phyloP scores from a whole-genome alignment of 2,329 filamentous ascomycete genomes.

The Neurospora sp. region DNA sequence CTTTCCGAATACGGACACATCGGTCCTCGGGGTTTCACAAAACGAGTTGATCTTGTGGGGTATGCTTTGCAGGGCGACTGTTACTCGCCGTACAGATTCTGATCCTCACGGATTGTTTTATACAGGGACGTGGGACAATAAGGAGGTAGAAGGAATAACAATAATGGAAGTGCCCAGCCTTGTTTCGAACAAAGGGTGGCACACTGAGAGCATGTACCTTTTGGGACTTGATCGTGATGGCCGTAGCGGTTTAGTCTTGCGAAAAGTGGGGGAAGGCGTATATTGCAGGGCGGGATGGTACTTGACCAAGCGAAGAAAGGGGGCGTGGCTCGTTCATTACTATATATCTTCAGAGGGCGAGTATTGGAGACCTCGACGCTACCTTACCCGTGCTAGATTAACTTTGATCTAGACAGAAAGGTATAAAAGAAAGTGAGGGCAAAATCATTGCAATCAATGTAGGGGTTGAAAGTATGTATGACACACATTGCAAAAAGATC shows the following conservation, averaged over 20 bases:
- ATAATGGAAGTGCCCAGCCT: neutral
- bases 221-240: neutral
- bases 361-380: neutral
- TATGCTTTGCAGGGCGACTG: neutral
- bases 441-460: neutral
- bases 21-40: neutral
- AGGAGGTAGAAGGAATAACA: neutral
- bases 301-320: neutral
- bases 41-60: neutral
- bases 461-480: no score
- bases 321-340: no score
- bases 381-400: neutral
- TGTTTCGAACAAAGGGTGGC: neutral
- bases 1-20: neutral
- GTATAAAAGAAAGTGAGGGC: neutral
- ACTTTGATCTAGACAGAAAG: neutral
- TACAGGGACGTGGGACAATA: neutral
- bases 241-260: neutral
- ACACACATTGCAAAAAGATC: no score
- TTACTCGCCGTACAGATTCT: fast-evolving
- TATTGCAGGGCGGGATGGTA: neutral
- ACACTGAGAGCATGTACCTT: neutral
- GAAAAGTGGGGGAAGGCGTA: neutral
- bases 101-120: neutral
- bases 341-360: no score